A percentile compares a stretch with the other conserved stretches of the same genome.
phyloP scores from a whole-genome alignment of 1,139 yeast genomes.

The Blastobotrys buckinghamii region DNA sequence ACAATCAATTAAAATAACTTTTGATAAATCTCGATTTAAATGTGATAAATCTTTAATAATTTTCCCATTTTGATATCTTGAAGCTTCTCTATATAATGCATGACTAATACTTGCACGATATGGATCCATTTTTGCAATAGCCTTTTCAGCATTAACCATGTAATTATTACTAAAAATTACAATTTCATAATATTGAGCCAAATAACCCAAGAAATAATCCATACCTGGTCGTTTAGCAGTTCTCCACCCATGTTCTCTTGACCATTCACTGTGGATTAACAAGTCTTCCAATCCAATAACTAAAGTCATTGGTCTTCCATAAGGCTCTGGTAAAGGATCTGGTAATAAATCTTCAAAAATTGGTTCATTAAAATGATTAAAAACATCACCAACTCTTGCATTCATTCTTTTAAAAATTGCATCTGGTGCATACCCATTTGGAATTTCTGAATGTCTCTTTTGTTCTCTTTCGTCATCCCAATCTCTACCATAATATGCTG shows the following conservation, averaged over 20 bases:
- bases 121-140: conserved; percentile 87
- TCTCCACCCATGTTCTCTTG: conserved; percentile 91
- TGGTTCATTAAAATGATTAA: conserved; percentile 88
- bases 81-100: conserved; percentile 85
- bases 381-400: conserved; percentile 67
- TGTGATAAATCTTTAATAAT: conserved; percentile 68
- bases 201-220: conserved; percentile 90
- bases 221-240: conserved; percentile 98
- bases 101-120: conserved; percentile 83
- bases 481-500: conserved; percentile 73
- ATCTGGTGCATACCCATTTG: conserved; percentile 64
- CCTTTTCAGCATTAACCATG: conserved; percentile 78
- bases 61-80: conserved; percentile 84
- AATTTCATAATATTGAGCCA: conserved; percentile 92
- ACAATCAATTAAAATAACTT: conserved; percentile 74
- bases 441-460: conserved; percentile 47
- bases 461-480: conserved; percentile 76
- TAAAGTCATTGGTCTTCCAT: conserved; percentile 86
- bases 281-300: conserved; percentile 87
- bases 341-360: conserved; percentile 89
- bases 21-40: conserved; percentile 83
- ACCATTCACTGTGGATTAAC: conserved; percentile 88
- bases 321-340: conserved; percentile 86
- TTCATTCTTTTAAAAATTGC: conserved; percentile 47
- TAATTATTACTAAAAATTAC: conserved; percentile 84